Conservation (phyloP, 2,329 filamentous ascomycete species). For the Exutisphaerella laricina region DNA sequence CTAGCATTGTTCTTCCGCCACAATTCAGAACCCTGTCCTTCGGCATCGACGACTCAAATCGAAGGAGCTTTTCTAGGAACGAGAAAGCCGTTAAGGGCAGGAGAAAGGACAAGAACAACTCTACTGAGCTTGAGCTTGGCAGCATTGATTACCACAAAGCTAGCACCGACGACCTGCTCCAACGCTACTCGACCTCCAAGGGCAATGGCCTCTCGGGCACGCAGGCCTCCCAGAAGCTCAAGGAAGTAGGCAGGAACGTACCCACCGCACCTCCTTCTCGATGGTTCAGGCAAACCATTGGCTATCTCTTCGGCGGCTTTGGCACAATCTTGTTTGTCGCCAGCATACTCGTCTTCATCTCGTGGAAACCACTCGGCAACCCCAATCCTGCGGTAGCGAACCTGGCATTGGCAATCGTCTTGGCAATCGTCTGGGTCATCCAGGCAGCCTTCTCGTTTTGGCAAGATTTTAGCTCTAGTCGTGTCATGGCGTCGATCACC, state of each 20-base stretch:
- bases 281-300: conserved; percentile 52
- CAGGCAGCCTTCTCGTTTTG: conserved; percentile 53
- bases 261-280: conserved; percentile 61
- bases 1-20: conserved; percentile 40
- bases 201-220: conserved; percentile 55
- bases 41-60: conserved; percentile 36
- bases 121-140: conserved; percentile 28
- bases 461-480: conserved; percentile 67
- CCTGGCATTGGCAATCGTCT: conserved; percentile 65
- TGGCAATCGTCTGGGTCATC: conserved; percentile 63
- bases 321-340: conserved; percentile 65
- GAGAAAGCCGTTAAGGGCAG: conserved; percentile 3
- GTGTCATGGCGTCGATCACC: conserved; percentile 74
- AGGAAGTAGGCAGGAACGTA: conserved; percentile 61
- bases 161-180: conserved; percentile 52
- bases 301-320: conserved; percentile 74
- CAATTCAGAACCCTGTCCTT: conserved; percentile 43
- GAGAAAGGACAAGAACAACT: conserved; percentile 22
- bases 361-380: conserved; percentile 62
- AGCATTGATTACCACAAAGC: conserved; percentile 65
- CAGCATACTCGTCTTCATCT: conserved; percentile 66
- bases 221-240: conserved; percentile 50
- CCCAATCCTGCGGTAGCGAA: conserved; percentile 58
- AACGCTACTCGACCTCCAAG: conserved; percentile 53
- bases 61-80: conserved; percentile 25